These are phyloP conservation scores for Populus deltoides DNA, from an alignment of 345 rosid genomes.

Conservation along the genomic window DNA sequence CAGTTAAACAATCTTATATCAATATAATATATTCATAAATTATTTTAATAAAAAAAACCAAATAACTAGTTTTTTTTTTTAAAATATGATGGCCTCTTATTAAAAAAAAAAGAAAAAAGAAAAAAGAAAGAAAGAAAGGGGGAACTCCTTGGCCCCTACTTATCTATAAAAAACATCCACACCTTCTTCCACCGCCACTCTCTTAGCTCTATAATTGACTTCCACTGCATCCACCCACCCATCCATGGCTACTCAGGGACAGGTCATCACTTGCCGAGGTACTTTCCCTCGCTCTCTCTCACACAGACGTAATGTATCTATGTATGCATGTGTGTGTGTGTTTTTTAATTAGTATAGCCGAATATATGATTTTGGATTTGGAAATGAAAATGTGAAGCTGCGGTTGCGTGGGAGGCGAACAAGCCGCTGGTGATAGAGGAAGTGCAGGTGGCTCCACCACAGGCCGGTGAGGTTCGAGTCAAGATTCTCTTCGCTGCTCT, in stretches of 20 bases:
- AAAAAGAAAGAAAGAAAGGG: too few relatives aligned
- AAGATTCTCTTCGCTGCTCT: conserved; percentile 86
- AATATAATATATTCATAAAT: too few relatives aligned
- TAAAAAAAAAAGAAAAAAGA: too few relatives aligned
- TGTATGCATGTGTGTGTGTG: background rate
- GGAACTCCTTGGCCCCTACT: too few relatives aligned
- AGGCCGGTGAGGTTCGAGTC: conserved; percentile 93
- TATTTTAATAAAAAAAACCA: too few relatives aligned
- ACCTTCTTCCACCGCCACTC: background rate
- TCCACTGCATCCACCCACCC: background rate
- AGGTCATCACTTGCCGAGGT: conserved; percentile 97
- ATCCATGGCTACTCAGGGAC: conserved; percentile 71
- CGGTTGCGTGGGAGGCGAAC: conserved; percentile 95
- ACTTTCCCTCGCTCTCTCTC: background rate
- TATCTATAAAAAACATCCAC: background rate
- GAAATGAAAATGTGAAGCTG: conserved; percentile 48
- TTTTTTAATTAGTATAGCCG: background rate
- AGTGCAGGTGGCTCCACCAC: conserved; percentile 93
- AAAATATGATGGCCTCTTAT: too few relatives aligned
- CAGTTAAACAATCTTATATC: too few relatives aligned
- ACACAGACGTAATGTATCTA: too few relatives aligned
- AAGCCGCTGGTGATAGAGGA: conserved; percentile 83
- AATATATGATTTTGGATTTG: background rate
- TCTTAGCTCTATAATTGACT: background rate
- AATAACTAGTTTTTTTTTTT: too few relatives aligned